phyloP scores from a whole-genome alignment of 495 filamentous ascomycete species.

The Xylaria cubensis region DNA sequence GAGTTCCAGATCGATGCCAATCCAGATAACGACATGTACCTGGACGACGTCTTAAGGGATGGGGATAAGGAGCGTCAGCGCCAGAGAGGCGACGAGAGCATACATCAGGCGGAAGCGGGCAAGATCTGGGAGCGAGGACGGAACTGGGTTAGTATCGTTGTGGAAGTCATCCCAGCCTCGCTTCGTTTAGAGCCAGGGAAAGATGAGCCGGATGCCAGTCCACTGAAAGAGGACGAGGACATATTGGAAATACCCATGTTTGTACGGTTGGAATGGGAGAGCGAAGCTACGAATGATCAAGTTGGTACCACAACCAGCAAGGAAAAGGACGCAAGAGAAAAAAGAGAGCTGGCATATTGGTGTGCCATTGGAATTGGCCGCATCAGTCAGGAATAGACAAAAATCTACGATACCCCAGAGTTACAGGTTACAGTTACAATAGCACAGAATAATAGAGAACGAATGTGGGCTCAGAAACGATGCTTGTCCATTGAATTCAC shows the following conservation, averaged over 20 bases:
- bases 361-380: constrained; percentile 87
- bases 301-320: constrained; percentile 44
- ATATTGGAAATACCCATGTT: constrained; percentile 95
- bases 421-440: constrained; percentile 3
- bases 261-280: constrained; percentile 91
- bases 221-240: constrained; percentile 76
- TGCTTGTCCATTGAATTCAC: constrained; percentile 32
- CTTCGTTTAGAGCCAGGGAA: constrained; percentile 46
- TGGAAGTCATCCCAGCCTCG: constrained; percentile 83
- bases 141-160: constrained; percentile 92
- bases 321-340: constrained; percentile 56
- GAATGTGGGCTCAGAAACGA: constrained; percentile 27
- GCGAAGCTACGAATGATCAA: constrained; percentile 74
- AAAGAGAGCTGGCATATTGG: constrained; percentile 91
- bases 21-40: constrained; percentile 73
- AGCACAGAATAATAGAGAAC: constrained; percentile 16
- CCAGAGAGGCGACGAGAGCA: constrained; percentile 39
- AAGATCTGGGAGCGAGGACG: constrained; percentile 94
- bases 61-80: constrained; percentile 48
- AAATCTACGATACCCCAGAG: constrained; percentile 42
- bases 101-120: constrained; percentile 78
- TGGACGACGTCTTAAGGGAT: constrained; percentile 84
- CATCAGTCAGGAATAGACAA: constrained; percentile 57
- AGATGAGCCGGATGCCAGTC: constrained; percentile 35
- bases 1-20: constrained; percentile 95